Evolutionary conservation across 495 filamentous ascomycete genomes (phyloP).

Genomic region (Entonaema liquescens): DNA sequence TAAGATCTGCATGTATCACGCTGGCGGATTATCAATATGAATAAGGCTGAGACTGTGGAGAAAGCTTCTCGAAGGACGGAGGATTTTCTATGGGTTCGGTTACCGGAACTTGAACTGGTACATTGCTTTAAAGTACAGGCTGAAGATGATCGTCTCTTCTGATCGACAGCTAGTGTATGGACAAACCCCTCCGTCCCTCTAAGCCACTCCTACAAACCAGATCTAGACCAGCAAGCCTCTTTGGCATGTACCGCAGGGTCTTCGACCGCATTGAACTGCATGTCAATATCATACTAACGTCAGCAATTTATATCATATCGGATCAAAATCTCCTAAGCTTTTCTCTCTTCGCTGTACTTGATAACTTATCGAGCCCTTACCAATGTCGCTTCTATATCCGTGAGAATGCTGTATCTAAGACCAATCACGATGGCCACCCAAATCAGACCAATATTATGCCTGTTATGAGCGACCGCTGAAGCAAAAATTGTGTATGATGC

Average conservation of each 20-base stretch:
- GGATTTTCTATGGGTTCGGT: not conserved
- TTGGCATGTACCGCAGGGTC: no score
- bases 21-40: not conserved
- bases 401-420: no score
- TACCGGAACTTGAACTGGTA: not conserved
- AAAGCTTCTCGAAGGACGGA: not conserved
- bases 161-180: not conserved
- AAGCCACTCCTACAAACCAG: not conserved
- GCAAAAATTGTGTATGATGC: no score
- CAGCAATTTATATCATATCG: not conserved
- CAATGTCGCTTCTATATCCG: not conserved
- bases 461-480: no score
- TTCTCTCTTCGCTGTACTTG: no score
- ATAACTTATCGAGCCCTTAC: not conserved
- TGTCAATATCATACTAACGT: not conserved
- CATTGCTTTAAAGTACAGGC: not conserved
- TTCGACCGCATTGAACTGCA: no score
- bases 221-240: not conserved
- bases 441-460: not conserved
- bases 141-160: not conserved
- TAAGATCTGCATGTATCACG: not conserved
- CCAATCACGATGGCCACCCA: not conserved
- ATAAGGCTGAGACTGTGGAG: constrained; percentile 1
- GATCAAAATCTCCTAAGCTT: no score
- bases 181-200: not conserved